Percentiles rank a stretch among this genome's conserved stretches.
Conservation (phyloP, 192 early-diverging fungal genomes). For the Coemansia asiatica region DNA sequence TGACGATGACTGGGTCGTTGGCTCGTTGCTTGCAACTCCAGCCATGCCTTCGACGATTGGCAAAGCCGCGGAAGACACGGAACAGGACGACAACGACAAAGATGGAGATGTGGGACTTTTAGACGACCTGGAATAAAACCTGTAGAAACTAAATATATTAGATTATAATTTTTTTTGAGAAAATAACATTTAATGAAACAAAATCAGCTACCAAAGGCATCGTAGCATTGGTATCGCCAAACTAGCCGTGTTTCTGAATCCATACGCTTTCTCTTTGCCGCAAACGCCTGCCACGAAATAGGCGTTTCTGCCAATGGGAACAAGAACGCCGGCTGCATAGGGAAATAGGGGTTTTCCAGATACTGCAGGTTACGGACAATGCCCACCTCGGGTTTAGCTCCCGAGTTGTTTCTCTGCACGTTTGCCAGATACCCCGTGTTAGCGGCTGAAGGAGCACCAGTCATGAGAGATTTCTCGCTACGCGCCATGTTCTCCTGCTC, state of each 20-base stretch:
- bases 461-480: background rate
- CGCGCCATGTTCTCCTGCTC: conserved; percentile 27
- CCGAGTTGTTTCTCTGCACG: background rate
- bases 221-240: conserved; percentile 41
- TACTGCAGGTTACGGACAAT: conserved; percentile 17
- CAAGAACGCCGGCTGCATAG: conserved; percentile 38
- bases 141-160: background rate
- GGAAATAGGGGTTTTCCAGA: conserved; percentile 49
- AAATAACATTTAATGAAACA: background rate
- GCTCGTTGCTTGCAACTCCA: conserved; percentile 24
- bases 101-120: too few species aligned
- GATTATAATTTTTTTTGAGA: too few species aligned
- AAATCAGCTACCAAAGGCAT: conserved; percentile 18
- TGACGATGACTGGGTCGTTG: conserved; percentile 62
- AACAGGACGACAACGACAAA: background rate
- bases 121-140: conserved; percentile 16
- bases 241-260: conserved; percentile 44
- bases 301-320: conserved; percentile 42
- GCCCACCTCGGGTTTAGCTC: background rate
- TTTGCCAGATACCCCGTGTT: conserved; percentile 22
- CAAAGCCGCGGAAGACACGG: too few species aligned
- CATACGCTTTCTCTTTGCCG: conserved; percentile 36
- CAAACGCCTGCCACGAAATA: conserved; percentile 38
- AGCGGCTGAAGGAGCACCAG: background rate
- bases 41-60: background rate